These are phyloP conservation scores for Rhizoclosmatium globosum DNA, from an alignment of 192 early-diverging fungal genomes.

Conservation along the genomic window DNA sequence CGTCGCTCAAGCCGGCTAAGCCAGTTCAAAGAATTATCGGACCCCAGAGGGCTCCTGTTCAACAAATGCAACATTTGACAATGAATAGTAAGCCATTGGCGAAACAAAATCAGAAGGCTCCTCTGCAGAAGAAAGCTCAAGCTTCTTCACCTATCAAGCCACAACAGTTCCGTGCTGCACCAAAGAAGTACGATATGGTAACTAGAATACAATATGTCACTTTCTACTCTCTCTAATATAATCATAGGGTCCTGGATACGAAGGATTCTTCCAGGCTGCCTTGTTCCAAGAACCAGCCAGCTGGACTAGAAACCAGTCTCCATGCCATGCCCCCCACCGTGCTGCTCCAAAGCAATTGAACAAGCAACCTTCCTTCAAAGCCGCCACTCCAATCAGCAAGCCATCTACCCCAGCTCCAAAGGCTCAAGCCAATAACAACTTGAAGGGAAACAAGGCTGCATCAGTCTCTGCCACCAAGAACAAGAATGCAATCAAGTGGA, in stretches of 20 bases:
- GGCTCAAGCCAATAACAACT: neutral
- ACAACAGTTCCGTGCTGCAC: conserved; percentile 2
- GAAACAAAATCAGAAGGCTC: neutral
- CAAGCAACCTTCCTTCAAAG: conserved; percentile 12
- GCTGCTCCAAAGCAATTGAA: conserved; percentile 7
- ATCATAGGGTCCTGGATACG: conserved; percentile 5
- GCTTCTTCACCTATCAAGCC: neutral
- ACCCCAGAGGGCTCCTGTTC: neutral
- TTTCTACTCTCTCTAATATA: neutral
- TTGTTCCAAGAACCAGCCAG: conserved; percentile 8
- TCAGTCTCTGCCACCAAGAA: neutral
- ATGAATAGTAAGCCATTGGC: conserved; percentile 2
- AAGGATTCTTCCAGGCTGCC: conserved; percentile 7
- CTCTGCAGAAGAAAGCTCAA: neutral
- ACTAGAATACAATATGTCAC: neutral
- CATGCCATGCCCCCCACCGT: neutral
- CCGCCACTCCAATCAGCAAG: neutral
- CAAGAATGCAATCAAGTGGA: conserved; percentile 30
- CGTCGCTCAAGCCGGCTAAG: conserved; percentile 19
- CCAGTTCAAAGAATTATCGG: conserved; percentile 6
- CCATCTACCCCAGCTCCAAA: neutral
- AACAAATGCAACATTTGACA: conserved; percentile 14
- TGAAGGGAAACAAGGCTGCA: neutral
- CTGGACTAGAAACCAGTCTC: conserved; percentile 20
- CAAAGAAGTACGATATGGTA: conserved; percentile 20